A percentile compares a stretch with the other conserved stretches of the same genome.
Conservation (phyloP, 2,329 filamentous ascomycete species). For the Fusarium marasasianum region DNA sequence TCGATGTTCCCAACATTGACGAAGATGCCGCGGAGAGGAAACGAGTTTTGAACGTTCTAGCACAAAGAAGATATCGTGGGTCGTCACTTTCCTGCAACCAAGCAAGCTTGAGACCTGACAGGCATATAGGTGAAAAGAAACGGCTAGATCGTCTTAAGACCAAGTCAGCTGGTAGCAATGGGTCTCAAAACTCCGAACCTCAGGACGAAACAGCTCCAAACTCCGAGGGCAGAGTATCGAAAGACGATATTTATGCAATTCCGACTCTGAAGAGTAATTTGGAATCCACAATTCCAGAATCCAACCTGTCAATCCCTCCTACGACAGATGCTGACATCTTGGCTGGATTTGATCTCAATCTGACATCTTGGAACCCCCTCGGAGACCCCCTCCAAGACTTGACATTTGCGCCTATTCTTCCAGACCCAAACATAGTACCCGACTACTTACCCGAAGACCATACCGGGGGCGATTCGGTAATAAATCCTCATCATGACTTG, state of each 20-base stretch:
- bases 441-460: constrained; percentile 14
- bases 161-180: constrained; percentile 14
- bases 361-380: constrained; percentile 38
- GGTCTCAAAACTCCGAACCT: not conserved
- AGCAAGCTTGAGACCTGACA: not conserved
- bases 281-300: not conserved
- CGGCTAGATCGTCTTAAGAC: constrained; percentile 42
- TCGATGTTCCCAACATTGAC: constrained; percentile 59
- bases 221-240: not conserved
- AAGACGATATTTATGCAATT: constrained; percentile 12
- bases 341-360: constrained; percentile 35
- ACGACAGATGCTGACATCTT: constrained; percentile 23
- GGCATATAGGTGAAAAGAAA: constrained; percentile 46
- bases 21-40: constrained; percentile 63
- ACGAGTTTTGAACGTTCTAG: constrained; percentile 62
- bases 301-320: not conserved
- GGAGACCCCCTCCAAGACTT: constrained; percentile 29
- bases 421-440: constrained; percentile 9
- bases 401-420: constrained; percentile 29
- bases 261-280: not conserved
- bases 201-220: not conserved
- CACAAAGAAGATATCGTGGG: constrained; percentile 63
- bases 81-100: not conserved
- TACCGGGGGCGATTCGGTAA: not conserved
- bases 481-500: not conserved